Evolutionary conservation across 2,329 filamentous ascomycete species (phyloP).

Genomic region (Fusarium haematococcum): DNA sequence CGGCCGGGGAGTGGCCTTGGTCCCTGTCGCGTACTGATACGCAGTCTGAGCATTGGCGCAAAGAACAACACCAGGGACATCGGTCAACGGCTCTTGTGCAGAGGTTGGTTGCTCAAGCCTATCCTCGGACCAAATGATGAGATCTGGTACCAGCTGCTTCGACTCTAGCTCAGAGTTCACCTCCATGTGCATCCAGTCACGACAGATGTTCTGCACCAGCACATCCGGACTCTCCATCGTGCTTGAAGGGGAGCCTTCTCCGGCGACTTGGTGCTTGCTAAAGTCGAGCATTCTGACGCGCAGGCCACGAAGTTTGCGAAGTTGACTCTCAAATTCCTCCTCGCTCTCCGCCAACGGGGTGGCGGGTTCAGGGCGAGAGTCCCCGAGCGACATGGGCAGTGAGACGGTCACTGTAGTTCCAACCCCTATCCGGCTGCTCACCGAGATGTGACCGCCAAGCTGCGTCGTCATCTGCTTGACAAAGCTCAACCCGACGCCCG

Average conservation of each 20-base stretch:
- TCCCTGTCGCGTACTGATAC: constrained; percentile 39
- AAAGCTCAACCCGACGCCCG: constrained; percentile 74
- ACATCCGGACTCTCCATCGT: constrained; percentile 5
- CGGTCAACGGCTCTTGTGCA: neutral
- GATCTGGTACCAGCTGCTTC: constrained; percentile 38
- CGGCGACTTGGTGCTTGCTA: neutral
- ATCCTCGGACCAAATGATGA: constrained; percentile 42
- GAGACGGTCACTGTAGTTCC: constrained; percentile 53
- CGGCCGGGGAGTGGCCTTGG: constrained; percentile 24
- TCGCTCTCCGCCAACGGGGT: constrained; percentile 24
- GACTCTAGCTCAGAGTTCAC: constrained; percentile 18
- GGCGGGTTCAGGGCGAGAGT: neutral
- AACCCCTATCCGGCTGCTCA: constrained; percentile 58
- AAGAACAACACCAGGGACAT: constrained; percentile 47
- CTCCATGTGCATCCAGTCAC: constrained; percentile 33
- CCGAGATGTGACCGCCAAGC: constrained; percentile 68
- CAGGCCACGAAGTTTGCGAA: constrained; percentile 47
- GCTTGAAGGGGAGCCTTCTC: neutral
- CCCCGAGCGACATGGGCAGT: constrained; percentile 43
- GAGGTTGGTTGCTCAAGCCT: constrained; percentile 1
- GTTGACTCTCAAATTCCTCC: constrained; percentile 45
- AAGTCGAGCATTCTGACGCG: constrained; percentile 37
- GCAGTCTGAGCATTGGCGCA: constrained; percentile 49
- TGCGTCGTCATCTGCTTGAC: constrained; percentile 70
- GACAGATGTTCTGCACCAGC: constrained; percentile 19